Conservation (phyloP, 2,329 filamentous ascomycete genomes). For the Cladosporium halotolerans region DNA sequence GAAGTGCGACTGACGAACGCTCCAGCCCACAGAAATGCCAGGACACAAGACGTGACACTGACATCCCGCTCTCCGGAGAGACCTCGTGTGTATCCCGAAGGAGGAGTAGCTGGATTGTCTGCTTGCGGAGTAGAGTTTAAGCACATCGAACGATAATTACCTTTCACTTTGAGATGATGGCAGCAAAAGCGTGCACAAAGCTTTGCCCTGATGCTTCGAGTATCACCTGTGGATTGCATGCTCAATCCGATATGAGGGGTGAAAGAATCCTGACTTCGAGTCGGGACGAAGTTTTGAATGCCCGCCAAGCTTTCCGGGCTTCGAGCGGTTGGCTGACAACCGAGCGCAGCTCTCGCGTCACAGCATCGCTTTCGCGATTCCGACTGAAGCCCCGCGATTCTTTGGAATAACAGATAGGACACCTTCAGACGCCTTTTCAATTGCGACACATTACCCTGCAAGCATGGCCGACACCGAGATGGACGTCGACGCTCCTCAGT, state of each 20-base stretch:
- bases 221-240: background rate
- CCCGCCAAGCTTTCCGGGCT: background rate
- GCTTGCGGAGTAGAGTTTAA: conserved; percentile 15
- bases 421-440: no score
- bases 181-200: no score
- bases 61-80: conserved; percentile 26
- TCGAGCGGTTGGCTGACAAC: background rate
- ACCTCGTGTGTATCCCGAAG: conserved; percentile 22
- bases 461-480: conserved; percentile 43
- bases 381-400: no score
- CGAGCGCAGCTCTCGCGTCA: background rate
- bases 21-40: conserved; percentile 25
- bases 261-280: background rate
- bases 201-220: no score
- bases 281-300: background rate
- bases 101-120: conserved; percentile 25
- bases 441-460: background rate
- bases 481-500: conserved; percentile 50
- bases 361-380: background rate
- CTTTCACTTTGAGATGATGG: no score
- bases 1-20: conserved; percentile 14
- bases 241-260: background rate
- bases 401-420: no score
- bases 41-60: conserved; percentile 25
- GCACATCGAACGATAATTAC: background rate